Conservation (phyloP, 345 rosid species). For the Nasturtium officinale region DNA sequence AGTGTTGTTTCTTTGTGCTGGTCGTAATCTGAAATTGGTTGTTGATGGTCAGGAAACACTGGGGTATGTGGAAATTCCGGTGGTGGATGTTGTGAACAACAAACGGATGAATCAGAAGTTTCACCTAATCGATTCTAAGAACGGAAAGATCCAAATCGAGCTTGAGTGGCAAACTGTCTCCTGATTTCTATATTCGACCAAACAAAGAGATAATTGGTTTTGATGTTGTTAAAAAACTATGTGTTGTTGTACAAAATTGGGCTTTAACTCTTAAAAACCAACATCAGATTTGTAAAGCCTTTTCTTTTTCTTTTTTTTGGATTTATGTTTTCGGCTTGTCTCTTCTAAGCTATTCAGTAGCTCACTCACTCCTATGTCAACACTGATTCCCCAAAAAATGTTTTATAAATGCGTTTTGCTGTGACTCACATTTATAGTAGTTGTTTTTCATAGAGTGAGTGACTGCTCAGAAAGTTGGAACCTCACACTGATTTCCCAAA, state of each 20-base stretch:
- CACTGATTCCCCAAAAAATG: not conserved
- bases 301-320: not conserved
- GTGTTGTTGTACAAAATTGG: conserved; percentile 42
- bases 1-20: not conserved
- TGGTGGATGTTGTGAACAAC: conserved; percentile 82
- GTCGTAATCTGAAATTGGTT: conserved; percentile 12
- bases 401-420: not conserved
- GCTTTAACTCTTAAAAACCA: conserved; percentile 32
- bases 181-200: conserved; percentile 34
- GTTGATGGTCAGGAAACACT: conserved; percentile 62
- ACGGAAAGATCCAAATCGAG: conserved; percentile 82
- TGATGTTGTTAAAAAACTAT: conserved; percentile 22
- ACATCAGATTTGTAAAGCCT: conserved; percentile 37
- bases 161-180: conserved; percentile 82
- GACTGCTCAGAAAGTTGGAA: no score
- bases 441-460: no score
- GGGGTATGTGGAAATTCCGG: conserved; percentile 73
- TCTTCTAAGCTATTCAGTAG: not conserved
- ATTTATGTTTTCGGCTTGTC: not conserved
- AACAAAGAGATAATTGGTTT: conserved; percentile 33
- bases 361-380: not conserved
- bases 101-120: conserved; percentile 81
- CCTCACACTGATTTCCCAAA: no score
- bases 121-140: conserved; percentile 91
- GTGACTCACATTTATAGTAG: not conserved